These are phyloP conservation scores for Gymnopilus dilepis DNA, from an alignment of 768 basidiomycete species.

Conservation along the genomic window DNA sequence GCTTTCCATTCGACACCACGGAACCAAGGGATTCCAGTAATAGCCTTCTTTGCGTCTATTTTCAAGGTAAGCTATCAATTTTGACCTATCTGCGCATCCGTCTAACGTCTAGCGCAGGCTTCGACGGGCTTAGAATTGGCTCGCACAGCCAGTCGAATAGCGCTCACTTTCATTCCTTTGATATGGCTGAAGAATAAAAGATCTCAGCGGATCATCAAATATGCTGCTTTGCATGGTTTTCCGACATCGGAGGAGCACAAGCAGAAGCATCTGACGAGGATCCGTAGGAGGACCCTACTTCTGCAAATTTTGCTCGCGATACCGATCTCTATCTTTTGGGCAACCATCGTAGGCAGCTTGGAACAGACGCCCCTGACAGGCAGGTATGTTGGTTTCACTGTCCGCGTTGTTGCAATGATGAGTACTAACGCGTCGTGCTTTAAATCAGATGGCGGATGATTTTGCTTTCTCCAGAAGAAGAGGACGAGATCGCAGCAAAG, in stretches of 20 bases:
- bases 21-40: conserved; percentile 41
- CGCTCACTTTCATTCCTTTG: conserved; percentile 76
- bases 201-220: conserved; percentile 54
- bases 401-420: neutral
- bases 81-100: neutral
- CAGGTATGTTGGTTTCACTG: conserved; percentile 53
- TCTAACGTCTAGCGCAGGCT: conserved; percentile 48
- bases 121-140: conserved; percentile 77
- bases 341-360: conserved; percentile 71
- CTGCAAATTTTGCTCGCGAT: conserved; percentile 62
- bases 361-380: conserved; percentile 88
- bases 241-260: conserved; percentile 60
- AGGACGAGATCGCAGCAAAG: conserved; percentile 84
- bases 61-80: conserved; percentile 59
- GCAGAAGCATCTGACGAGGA: conserved; percentile 48
- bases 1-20: conserved; percentile 45
- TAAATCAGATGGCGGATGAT: conserved; percentile 81
- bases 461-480: conserved; percentile 89
- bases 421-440: conserved; percentile 10
- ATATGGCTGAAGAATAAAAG: conserved; percentile 63
- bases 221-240: conserved; percentile 54
- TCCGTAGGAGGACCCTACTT: conserved; percentile 53
- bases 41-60: conserved; percentile 59
- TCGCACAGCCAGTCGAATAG: conserved; percentile 71
- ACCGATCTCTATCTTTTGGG: conserved; percentile 67